Percentiles rank a stretch among this genome's conserved stretches.
These are phyloP conservation scores for Polyplosphaeria fusca DNA, from an alignment of 495 filamentous ascomycete genomes.

Conservation along the genomic window DNA sequence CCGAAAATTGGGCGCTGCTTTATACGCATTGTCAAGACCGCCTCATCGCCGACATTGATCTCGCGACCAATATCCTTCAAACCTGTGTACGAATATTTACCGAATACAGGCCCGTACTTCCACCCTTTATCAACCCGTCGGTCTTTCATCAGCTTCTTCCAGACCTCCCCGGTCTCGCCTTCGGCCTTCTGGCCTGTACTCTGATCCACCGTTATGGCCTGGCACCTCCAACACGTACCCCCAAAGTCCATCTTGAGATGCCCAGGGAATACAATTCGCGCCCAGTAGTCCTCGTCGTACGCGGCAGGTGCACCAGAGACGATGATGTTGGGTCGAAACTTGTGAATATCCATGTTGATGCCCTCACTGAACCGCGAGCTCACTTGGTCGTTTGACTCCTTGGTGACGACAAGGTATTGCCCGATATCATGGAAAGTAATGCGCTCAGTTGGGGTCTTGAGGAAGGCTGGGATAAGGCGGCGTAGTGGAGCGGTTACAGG, in stretches of 20 bases:
- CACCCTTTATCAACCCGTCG: conserved; percentile 7
- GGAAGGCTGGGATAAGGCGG: background rate
- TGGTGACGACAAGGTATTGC: conserved; percentile 4
- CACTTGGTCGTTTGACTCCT: conserved; percentile 1
- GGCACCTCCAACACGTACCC: conserved; percentile 5
- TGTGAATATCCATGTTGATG: conserved; percentile 1
- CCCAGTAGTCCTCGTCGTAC: conserved; percentile 5
- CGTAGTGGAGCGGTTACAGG: background rate
- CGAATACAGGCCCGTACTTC: conserved; percentile 7
- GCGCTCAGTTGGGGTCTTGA: background rate
- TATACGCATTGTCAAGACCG: background rate
- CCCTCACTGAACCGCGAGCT: background rate
- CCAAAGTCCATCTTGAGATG: conserved; percentile 6
- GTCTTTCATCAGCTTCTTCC: conserved; percentile 1
- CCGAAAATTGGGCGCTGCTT: conserved; percentile 1
- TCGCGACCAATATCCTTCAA: background rate
- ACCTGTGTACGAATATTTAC: conserved; percentile 1
- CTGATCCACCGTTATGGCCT: background rate
- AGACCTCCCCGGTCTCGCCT: background rate
- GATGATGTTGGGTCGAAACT: conserved; percentile 3
- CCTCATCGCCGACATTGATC: conserved; percentile 1
- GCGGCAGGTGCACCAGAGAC: background rate
- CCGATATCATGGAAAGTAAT: conserved; percentile 8
- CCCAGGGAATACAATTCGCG: conserved; percentile 1
- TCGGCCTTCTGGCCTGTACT: conserved; percentile 3